These are phyloP conservation scores for Mucor sp. DNA, from an alignment of 371 early-diverging fungal species.

Conservation along the genomic window DNA sequence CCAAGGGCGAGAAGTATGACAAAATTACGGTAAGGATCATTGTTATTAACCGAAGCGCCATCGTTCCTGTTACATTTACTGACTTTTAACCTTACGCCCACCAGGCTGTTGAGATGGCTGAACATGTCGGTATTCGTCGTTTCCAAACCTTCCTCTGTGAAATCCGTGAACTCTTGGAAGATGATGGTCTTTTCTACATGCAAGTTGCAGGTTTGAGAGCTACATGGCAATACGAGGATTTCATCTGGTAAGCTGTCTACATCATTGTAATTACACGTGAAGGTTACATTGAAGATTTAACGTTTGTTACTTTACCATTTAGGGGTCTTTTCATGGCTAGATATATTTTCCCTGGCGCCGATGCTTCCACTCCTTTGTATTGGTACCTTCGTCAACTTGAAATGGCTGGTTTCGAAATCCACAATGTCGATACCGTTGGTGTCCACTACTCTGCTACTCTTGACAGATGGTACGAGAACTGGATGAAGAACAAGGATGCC, in stretches of 20 bases:
- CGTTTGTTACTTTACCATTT: conserved; percentile 32
- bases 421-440: conserved; percentile 88
- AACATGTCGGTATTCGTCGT: conserved; percentile 94
- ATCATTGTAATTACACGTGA: background rate
- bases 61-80: background rate
- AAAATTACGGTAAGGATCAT: conserved; percentile 75
- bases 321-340: conserved; percentile 96
- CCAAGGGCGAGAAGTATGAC: conserved; percentile 81
- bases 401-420: conserved; percentile 91
- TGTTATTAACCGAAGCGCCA: background rate
- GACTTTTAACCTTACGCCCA: conserved; percentile 4
- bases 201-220: conserved; percentile 96
- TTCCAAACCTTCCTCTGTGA: conserved; percentile 92
- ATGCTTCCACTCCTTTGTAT: conserved; percentile 94
- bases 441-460: conserved; percentile 97
- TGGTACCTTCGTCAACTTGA: conserved; percentile 93
- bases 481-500: conserved; percentile 90
- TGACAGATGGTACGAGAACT: conserved; percentile 95
- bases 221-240: conserved; percentile 89
- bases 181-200: conserved; percentile 96
- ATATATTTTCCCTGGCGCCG: conserved; percentile 98
- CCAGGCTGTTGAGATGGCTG: conserved; percentile 94
- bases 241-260: conserved; percentile 61
- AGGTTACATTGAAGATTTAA: background rate
- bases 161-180: conserved; percentile 92